Evolutionary conservation across 1,284 basidiomycete genomes (phyloP), one percentile per base, ranked within the genome.

Genomic region (Mycosarcoma maydis): DNA sequence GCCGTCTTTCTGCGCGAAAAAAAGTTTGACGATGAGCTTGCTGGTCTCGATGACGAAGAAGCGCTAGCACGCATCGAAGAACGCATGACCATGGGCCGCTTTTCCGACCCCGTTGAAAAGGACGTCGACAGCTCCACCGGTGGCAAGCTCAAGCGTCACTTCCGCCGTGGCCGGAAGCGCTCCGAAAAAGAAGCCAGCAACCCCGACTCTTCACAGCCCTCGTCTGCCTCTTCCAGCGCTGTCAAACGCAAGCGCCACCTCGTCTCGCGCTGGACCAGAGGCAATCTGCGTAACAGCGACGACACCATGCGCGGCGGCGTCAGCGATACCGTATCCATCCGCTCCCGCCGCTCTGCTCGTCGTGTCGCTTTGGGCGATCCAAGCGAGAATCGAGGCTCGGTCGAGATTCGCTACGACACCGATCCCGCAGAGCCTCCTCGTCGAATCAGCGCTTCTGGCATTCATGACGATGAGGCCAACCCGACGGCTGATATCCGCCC

Each of bases 1-100:
- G 68, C 77, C 38, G 80, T 80, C 50, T 80, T 79, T 48, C 47
- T 81, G 3, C 65, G 76, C 34, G 78, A 80, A 38, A 64, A 71
- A n/a, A 64, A 74, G 30, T 59, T 68, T 4, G 68, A 72, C 20
- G 58, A 75, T 30, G 73, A 75, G 49, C 47, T 67, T 3, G 59
- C 34, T 10, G 59, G 44, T 26, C 39, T 64, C 22, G 69, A 76
- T 33, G 74, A 76, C 17, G 70, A 72, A 42, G 72, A 74, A 44
- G 72, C 56, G 16, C 29, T 73, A 4, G 50, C 53, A 19, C 53
- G 53, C 5, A 58, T 61, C 34, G 61, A 61, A 37, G 75, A 76
- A 43, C 47, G 71, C 16, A 61, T 70, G 66, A 52, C 49, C 37
- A 57, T 58, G 33, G 58, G 60, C 3, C 43, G 68, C 26, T 62